Percentiles rank a stretch among this genome's conserved stretches.
phyloP scores from a whole-genome alignment of 2,329 filamentous ascomycete genomes.

The Acarospora socialis region DNA sequence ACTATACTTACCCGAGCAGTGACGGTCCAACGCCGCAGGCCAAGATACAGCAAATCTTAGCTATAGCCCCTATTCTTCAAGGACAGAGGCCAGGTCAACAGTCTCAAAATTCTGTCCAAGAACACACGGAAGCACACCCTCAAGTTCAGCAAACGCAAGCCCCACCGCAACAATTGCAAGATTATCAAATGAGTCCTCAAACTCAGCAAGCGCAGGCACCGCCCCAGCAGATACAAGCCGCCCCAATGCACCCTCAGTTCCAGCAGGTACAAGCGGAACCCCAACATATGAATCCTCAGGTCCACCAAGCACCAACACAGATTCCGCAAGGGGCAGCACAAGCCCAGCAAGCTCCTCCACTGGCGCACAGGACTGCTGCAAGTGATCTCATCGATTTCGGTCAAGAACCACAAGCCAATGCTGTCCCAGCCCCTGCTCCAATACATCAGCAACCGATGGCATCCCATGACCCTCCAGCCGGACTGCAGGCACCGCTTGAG shows the following conservation, averaged over 20 bases:
- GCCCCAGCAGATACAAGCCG: too few species aligned
- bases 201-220: too few species aligned
- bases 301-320: too few species aligned
- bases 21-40: slow-evolving; percentile 52
- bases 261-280: too few species aligned
- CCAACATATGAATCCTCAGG: too few species aligned
- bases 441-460: slow-evolving; percentile 8
- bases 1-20: slow-evolving; percentile 23
- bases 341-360: too few species aligned
- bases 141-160: too few species aligned
- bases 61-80: slow-evolving; percentile 70
- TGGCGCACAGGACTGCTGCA: too few species aligned
- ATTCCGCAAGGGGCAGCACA: too few species aligned
- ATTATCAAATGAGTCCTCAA: neutral
- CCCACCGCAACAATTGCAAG: slow-evolving; percentile 1
- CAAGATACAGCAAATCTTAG: slow-evolving; percentile 67
- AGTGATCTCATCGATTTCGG: slow-evolving; percentile 13
- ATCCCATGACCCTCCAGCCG: slow-evolving; percentile 16
- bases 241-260: too few species aligned
- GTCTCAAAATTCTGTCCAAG: slow-evolving; percentile 8
- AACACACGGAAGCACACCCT: slow-evolving; percentile 1
- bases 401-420: slow-evolving; percentile 2
- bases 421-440: slow-evolving; percentile 1
- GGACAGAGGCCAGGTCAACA: slow-evolving; percentile 50
- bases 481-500: slow-evolving; percentile 16